Evolutionary conservation across 305 asterid genomes (phyloP).

Genomic region (Fraxinus nigra): DNA sequence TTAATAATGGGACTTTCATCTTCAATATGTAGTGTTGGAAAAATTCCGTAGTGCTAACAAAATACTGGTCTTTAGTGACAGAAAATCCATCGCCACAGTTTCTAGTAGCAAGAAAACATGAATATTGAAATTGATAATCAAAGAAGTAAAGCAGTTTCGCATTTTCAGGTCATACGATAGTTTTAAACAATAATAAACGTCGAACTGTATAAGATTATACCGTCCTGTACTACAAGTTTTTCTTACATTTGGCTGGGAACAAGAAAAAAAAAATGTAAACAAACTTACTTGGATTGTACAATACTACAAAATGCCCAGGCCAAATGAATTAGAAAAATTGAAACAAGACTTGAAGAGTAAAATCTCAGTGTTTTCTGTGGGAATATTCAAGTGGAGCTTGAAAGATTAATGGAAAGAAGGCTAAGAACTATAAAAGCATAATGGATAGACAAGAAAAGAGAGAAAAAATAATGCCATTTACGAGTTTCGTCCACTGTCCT

Average conservation of each 20-base stretch:
- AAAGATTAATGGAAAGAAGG: background rate
- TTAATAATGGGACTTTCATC: too few species aligned
- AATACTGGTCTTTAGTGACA: background rate
- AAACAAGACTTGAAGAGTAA: background rate
- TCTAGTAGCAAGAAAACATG: too few species aligned
- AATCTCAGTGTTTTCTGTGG: background rate
- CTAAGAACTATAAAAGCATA: slow-evolving; percentile 18
- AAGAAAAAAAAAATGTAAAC: background rate
- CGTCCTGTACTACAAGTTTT: slow-evolving; percentile 8
- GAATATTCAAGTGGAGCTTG: background rate
- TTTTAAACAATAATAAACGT: too few species aligned
- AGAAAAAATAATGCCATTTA: background rate
- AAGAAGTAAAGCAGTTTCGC: too few species aligned
- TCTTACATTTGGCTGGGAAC: slow-evolving; percentile 23
- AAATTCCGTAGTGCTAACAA: too few species aligned
- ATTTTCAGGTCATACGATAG: too few species aligned
- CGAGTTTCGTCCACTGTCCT: slow-evolving; percentile 52
- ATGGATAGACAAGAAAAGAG: slow-evolving; percentile 7
- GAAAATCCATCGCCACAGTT: background rate
- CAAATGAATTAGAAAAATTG: slow-evolving; percentile 1
- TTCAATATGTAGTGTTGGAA: too few species aligned
- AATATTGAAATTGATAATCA: too few species aligned
- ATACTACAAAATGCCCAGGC: slow-evolving; percentile 24
- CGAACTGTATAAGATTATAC: too few species aligned
- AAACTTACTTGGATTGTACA: slow-evolving; percentile 17